Conservation (phyloP, 352 stramenopile species). For the Phytophthora foliorum region DNA sequence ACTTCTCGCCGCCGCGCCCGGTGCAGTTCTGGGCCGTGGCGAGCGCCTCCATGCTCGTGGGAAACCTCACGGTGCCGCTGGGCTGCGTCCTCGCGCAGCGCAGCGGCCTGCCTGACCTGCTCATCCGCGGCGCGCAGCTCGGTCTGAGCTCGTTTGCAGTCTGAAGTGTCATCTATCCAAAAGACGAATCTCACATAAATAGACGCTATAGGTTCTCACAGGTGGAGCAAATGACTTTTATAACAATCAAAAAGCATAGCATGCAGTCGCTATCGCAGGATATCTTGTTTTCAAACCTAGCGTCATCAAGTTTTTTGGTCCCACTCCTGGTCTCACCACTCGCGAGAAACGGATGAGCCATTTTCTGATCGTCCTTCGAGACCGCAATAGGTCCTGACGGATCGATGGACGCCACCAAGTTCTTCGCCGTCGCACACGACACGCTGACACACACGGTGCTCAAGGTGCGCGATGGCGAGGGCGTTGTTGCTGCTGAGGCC, state of each 20-base stretch:
- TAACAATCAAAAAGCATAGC: no score
- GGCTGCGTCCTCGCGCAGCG: constrained; percentile 34
- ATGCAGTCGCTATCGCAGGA: no score
- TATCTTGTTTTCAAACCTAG: background rate
- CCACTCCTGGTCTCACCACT: constrained; percentile 18
- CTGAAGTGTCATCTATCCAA: background rate
- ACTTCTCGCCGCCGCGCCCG: constrained; percentile 46
- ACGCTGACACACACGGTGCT: constrained; percentile 43
- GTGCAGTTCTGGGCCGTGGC: constrained; percentile 48
- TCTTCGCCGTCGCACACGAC: constrained; percentile 40
- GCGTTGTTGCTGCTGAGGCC: background rate
- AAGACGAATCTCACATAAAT: constrained; percentile 20
- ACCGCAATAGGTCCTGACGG: background rate
- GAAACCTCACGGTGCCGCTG: constrained; percentile 40
- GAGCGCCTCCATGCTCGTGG: constrained; percentile 40
- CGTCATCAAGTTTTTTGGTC: constrained; percentile 21
- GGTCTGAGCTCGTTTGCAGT: background rate
- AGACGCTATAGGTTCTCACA: background rate
- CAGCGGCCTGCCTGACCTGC: constrained; percentile 33
- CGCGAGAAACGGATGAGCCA: constrained; percentile 14
- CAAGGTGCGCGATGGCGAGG: constrained; percentile 37
- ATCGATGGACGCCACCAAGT: constrained; percentile 33
- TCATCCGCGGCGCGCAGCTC: constrained; percentile 19
- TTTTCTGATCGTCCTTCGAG: constrained; percentile 13
- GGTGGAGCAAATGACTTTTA: no score